Evolutionary conservation across 148 eudicot species (phyloP), one percentile per base, ranked within the genome.

Genomic region (Rhododendron simsii): DNA sequence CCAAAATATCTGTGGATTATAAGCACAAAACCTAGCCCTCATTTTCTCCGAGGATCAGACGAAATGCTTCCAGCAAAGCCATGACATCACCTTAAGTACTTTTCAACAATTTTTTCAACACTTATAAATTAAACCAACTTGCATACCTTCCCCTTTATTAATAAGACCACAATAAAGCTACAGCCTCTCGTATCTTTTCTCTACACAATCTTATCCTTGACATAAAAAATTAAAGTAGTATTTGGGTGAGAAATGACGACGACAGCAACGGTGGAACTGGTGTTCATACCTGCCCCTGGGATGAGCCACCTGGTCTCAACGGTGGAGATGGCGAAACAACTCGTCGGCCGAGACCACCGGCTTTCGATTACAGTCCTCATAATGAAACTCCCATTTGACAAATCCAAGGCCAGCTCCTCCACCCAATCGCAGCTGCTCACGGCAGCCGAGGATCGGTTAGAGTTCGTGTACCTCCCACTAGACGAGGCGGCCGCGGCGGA

Each of bases 291-390:
- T 44, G 14, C 35, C 21, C 75, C 87, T 7, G 84, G 84, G 4
- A n/a, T 61, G 20, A 81, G 88, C 47, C 94, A 92, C 89, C 80
- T 91, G 1, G 81, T 88, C 12, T 61, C 94, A 1, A 37, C 88
- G 48, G 84, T 91, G 15, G 89, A 90, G 74, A 81, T 88, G 6
- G 89, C 91, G 2, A 88, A 88, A 83, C 86, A 48, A 28, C 88
- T 92, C 7, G 20, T 87, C 33, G 35, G 39, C 63, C 81, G 89
- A 39, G 87, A 86, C 28, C 26, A 86, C 18, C 84, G 86, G 12
- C 85, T 91, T 50, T 82, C 89, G n/a, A 87, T 89, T 65, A 90
- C 94, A 41, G 83, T 90, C 76, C 85, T 92, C 80, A 47, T 88
- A 81, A 81, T 88, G 81, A 87, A 67, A 2, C 28, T 74, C 2